A percentile compares a stretch with the other conserved stretches of the same genome.
Evolutionary conservation across 1,139 yeast genomes (phyloP).

Genomic region (Spencermartinsiella ligniputridi): DNA sequence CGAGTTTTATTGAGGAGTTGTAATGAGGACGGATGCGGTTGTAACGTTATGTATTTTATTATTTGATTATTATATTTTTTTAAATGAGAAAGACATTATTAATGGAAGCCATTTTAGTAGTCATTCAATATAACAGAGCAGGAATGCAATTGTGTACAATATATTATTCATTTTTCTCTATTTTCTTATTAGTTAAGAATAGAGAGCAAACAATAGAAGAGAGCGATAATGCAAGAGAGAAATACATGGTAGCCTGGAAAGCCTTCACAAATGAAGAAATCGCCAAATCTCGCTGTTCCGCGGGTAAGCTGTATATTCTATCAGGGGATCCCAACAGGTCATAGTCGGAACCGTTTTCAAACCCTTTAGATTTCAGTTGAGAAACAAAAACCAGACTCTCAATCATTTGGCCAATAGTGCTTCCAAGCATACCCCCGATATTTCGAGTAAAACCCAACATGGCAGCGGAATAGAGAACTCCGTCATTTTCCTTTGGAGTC

Average conservation of each 20-base stretch:
- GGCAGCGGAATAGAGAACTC: slow-evolving; percentile 1
- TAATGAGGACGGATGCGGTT: too few relatives aligned
- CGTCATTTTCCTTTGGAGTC: slow-evolving; percentile 1
- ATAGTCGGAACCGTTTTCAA: background rate
- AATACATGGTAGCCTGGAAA: background rate
- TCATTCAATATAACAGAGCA: too few relatives aligned
- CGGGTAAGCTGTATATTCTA: background rate
- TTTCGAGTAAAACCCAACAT: slow-evolving; percentile 2
- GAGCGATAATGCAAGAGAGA: slow-evolving; percentile 1
- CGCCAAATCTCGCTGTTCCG: background rate
- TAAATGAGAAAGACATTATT: too few relatives aligned
- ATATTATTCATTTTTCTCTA: background rate
- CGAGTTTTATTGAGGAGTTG: slow-evolving; percentile 15
- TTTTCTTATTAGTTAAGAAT: slow-evolving; percentile 1
- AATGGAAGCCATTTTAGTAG: too few relatives aligned
- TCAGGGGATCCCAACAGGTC: background rate
- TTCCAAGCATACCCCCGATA: slow-evolving; percentile 2
- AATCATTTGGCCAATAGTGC: slow-evolving; percentile 3
- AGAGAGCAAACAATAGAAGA: background rate
- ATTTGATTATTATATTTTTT: too few relatives aligned
- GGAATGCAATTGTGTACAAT: too few relatives aligned
- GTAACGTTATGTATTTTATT: too few relatives aligned
- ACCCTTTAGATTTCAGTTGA: background rate
- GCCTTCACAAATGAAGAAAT: background rate
- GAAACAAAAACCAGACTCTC: slow-evolving; percentile 1